Evolutionary conservation across 192 early-diverging fungal species (phyloP).

Genomic region (Mortierella alpina): DNA sequence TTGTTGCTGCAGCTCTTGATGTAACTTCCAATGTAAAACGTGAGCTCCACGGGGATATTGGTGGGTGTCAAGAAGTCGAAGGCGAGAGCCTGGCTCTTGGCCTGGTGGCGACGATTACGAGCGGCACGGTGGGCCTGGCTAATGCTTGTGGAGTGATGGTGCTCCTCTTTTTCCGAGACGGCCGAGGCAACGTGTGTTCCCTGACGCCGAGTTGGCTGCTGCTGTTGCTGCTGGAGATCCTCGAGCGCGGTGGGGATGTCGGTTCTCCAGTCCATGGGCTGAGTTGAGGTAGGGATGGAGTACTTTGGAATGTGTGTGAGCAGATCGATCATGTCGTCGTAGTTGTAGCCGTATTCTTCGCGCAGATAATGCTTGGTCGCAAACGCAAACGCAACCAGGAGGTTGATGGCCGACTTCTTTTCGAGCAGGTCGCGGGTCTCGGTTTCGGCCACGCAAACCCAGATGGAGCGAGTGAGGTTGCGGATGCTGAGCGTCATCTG

Average conservation of each 20-base stretch:
- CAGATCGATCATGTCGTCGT: constrained; percentile 76
- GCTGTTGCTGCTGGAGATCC: constrained; percentile 13
- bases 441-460: constrained; percentile 71
- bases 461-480: constrained; percentile 81
- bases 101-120: constrained; percentile 26
- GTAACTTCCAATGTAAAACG: constrained; percentile 72
- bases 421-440: constrained; percentile 69
- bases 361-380: constrained; percentile 89
- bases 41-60: constrained; percentile 70
- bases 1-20: constrained; percentile 45
- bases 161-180: constrained; percentile 8
- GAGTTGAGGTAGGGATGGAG: constrained; percentile 53
- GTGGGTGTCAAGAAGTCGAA: constrained; percentile 43
- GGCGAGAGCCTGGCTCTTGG: constrained; percentile 21
- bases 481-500: constrained; percentile 75
- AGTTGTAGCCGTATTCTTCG: constrained; percentile 73
- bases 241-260: constrained; percentile 25
- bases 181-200: no score
- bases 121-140: neutral
- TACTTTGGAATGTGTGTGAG: constrained; percentile 72
- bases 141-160: neutral
- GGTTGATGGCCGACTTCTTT: constrained; percentile 76
- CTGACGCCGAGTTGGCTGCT: constrained; percentile 1
- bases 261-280: constrained; percentile 40
- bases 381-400: constrained; percentile 82